Conservation (phyloP, 176 grass and related monocot genomes). For the Otatea glauca region DNA sequence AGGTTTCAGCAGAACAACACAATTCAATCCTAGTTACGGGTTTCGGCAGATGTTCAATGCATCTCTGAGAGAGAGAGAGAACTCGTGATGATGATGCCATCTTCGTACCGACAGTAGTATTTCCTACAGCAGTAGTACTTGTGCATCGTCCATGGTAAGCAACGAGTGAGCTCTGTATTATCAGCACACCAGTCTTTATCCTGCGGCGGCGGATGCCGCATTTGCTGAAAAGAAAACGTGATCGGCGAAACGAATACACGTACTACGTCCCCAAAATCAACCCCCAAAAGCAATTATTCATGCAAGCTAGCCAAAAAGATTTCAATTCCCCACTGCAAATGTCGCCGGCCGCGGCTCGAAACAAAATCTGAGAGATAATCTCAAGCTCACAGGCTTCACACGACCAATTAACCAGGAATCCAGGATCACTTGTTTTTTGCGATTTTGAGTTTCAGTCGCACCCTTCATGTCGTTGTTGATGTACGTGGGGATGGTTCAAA, state of each 20-base stretch:
- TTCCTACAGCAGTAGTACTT: background rate
- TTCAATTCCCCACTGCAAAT: background rate
- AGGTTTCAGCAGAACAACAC: background rate
- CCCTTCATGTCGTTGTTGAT: background rate
- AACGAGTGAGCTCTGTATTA: background rate
- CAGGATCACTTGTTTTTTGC: background rate
- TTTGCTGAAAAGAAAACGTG: conserved; percentile 31
- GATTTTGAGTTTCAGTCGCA: background rate
- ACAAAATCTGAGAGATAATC: conserved; percentile 23
- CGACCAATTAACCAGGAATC: background rate
- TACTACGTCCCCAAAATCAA: background rate
- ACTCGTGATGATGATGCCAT: background rate
- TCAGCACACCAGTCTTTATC: background rate
- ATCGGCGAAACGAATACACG: background rate
- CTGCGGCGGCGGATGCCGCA: conserved; percentile 4
- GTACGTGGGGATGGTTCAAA: background rate
- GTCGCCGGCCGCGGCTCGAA: background rate
- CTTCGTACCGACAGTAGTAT: background rate
- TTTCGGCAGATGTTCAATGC: background rate
- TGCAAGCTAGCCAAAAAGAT: background rate
- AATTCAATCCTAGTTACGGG: background rate
- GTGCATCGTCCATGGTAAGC: background rate
- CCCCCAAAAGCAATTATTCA: background rate
- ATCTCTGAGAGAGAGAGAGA: background rate
- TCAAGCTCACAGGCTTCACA: background rate